Conservation (phyloP, 2,329 filamentous ascomycete genomes). For the Fusarium mexicanum region DNA sequence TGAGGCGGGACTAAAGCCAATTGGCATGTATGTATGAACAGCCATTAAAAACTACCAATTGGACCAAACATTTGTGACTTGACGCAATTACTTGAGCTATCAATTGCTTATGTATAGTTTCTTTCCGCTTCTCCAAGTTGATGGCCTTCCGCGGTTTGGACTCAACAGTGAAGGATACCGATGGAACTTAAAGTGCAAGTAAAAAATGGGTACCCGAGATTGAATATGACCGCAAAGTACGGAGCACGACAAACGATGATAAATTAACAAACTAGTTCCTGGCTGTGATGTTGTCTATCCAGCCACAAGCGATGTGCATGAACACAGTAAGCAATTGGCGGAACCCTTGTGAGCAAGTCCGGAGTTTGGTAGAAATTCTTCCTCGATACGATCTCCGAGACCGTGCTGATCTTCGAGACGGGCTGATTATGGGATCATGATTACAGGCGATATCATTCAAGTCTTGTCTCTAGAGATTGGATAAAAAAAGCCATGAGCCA, state of each 20-base stretch:
- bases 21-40: neutral
- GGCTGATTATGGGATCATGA: fast-evolving
- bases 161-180: neutral
- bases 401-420: fast-evolving
- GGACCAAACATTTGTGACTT: neutral
- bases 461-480: neutral
- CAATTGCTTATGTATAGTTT: neutral
- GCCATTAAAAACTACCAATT: fast-evolving
- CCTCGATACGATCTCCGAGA: neutral
- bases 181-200: no score
- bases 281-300: no score
- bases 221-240: no score
- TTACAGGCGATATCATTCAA: fast-evolving
- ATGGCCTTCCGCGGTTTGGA: neutral
- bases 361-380: neutral
- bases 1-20: neutral
- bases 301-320: no score
- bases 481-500: no score
- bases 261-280: fast-evolving
- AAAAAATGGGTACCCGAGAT: no score
- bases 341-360: neutral
- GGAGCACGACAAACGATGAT: no score
- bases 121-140: neutral
- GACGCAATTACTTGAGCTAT: fast-evolving
- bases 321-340: no score